phyloP scores from a whole-genome alignment of 345 rosid genomes.

The Aegle marmelos region DNA sequence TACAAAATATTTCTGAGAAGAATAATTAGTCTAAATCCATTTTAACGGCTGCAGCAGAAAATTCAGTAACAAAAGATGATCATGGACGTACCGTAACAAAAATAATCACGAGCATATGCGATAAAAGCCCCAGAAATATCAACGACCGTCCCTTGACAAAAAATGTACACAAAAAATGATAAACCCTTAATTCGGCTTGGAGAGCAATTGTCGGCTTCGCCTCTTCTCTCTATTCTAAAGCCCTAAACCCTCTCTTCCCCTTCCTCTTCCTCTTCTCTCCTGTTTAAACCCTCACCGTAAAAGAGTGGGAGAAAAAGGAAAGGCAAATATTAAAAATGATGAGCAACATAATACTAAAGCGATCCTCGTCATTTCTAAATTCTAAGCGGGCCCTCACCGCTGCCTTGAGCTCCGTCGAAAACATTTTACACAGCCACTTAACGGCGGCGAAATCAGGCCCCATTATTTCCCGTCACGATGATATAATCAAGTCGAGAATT shows the following conservation, averaged over 20 bases:
- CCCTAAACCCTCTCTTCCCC: not conserved
- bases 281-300: not conserved
- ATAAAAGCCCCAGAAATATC: not conserved
- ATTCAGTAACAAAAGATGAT: not conserved
- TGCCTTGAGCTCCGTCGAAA: conserved; percentile 24
- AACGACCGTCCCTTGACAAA: not conserved
- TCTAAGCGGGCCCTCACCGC: conserved; percentile 35
- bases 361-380: conserved; percentile 26
- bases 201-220: not conserved
- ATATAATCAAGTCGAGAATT: not conserved
- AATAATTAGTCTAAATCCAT: not conserved
- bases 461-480: conserved; percentile 15
- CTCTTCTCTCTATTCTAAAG: not conserved
- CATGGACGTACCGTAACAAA: not conserved
- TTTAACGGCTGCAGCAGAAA: not conserved
- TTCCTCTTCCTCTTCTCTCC: not conserved
- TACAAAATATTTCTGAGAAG: too few relatives aligned
- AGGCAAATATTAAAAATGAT: conserved; percentile 29
- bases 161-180: too few relatives aligned
- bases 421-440: conserved; percentile 18
- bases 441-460: conserved; percentile 5
- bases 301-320: not conserved
- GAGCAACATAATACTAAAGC: conserved; percentile 36
- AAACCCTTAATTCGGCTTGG: not conserved
- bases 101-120: not conserved